These are phyloP conservation scores for Penicillium capsulatum DNA, from an alignment of 2,329 filamentous ascomycete species.

Conservation along the genomic window DNA sequence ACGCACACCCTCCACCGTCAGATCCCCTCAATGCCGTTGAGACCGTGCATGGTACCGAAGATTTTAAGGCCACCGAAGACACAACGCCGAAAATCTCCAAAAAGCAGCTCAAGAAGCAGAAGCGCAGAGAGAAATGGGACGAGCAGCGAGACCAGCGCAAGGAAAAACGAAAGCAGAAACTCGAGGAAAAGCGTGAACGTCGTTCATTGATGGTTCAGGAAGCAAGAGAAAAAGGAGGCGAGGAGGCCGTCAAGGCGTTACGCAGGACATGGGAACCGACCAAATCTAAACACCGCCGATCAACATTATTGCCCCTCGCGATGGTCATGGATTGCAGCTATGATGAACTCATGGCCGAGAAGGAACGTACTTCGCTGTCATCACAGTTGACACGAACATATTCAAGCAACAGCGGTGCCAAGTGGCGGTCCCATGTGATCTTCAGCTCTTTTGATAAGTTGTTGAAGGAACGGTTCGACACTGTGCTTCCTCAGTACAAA, in stretches of 20 bases:
- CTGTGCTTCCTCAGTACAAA: constrained; percentile 66
- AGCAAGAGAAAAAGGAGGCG: constrained; percentile 23
- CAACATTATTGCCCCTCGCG: constrained; percentile 66
- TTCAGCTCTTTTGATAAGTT: constrained; percentile 72
- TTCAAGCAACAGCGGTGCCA: constrained; percentile 72
- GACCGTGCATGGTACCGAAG: not conserved
- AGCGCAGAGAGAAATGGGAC: constrained; percentile 70
- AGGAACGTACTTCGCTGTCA: constrained; percentile 76
- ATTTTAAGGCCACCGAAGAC: constrained; percentile 6
- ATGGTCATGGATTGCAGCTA: constrained; percentile 90
- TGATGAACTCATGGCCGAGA: constrained; percentile 81
- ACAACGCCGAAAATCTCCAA: constrained; percentile 61
- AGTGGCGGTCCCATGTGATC: constrained; percentile 66
- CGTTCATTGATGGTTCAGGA: constrained; percentile 41
- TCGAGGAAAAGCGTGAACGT: constrained; percentile 50
- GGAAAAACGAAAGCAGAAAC: constrained; percentile 55
- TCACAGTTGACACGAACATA: constrained; percentile 84
- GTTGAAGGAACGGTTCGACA: constrained; percentile 76
- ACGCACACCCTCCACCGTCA: constrained; percentile 3
- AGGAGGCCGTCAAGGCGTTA: constrained; percentile 24
- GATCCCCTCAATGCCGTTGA: constrained; percentile 4
- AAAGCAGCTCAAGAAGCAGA: constrained; percentile 76
- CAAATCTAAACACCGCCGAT: constrained; percentile 29
- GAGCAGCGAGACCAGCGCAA: constrained; percentile 60
- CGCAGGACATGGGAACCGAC: constrained; percentile 25